These are phyloP conservation scores for Limonium bicolor DNA, from an alignment of 148 eudicot species.

Conservation along the genomic window DNA sequence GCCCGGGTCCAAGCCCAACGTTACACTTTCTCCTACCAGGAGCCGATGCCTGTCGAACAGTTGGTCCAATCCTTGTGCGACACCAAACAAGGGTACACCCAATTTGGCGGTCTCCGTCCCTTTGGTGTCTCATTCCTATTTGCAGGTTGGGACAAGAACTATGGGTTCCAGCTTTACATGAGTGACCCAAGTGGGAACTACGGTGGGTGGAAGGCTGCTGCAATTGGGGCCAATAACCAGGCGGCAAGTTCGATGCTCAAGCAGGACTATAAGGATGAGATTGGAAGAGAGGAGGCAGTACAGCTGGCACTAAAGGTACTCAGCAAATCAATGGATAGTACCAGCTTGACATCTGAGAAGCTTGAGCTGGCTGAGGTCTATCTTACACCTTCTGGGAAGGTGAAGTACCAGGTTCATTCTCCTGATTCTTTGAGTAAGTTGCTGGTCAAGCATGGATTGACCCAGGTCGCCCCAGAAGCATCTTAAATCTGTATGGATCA, in stretches of 20 bases:
- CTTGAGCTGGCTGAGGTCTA: constrained; percentile 79
- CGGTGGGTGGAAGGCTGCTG: constrained; percentile 91
- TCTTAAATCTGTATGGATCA: not conserved
- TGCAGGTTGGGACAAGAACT: constrained; percentile 77
- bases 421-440: constrained; percentile 56
- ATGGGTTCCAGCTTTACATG: constrained; percentile 71
- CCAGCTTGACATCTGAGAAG: constrained; percentile 80
- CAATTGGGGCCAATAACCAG: constrained; percentile 74
- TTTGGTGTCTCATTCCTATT: constrained; percentile 78
- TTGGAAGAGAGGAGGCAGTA: constrained; percentile 67
- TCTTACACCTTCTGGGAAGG: constrained; percentile 43
- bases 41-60: constrained; percentile 82
- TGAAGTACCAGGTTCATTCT: constrained; percentile 82
- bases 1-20: constrained; percentile 83
- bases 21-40: constrained; percentile 54
- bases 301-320: constrained; percentile 79
- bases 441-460: constrained; percentile 49
- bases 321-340: constrained; percentile 93
- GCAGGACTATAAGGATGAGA: constrained; percentile 89
- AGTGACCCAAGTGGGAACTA: constrained; percentile 89
- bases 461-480: constrained; percentile 37
- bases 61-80: constrained; percentile 72
- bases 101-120: constrained; percentile 86
- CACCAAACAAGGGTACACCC: constrained; percentile 86
- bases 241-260: constrained; percentile 93